These are phyloP conservation scores for Naematelia encephala DNA, from an alignment of 768 basidiomycete species.

Conservation along the genomic window DNA sequence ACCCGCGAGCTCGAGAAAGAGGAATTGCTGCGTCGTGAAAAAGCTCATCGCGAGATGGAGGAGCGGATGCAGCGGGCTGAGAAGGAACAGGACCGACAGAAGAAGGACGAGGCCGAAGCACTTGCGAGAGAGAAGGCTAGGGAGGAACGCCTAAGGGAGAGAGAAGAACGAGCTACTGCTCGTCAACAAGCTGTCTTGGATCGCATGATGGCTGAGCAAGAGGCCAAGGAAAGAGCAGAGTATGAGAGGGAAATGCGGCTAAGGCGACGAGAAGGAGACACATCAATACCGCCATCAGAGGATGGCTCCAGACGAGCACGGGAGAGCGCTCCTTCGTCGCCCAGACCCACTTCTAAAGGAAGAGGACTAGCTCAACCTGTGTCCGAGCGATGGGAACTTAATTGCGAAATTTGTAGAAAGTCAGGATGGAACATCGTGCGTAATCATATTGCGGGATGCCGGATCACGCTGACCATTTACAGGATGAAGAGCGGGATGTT, in stretches of 20 bases:
- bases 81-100: constrained; percentile 32
- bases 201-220: constrained; percentile 35
- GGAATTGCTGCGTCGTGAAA: constrained; percentile 61
- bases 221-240: constrained; percentile 40
- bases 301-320: constrained; percentile 7
- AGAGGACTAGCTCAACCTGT: background rate
- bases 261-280: constrained; percentile 31
- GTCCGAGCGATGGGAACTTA: constrained; percentile 76
- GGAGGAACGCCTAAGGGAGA: constrained; percentile 44
- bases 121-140: constrained; percentile 36
- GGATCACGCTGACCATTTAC: constrained; percentile 14
- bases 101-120: constrained; percentile 26
- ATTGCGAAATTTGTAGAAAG: constrained; percentile 79
- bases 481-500: constrained; percentile 78
- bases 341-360: background rate
- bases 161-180: constrained; percentile 41
- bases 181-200: constrained; percentile 49
- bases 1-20: constrained; percentile 69
- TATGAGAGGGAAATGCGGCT: constrained; percentile 30
- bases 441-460: constrained; percentile 13
- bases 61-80: constrained; percentile 46
- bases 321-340: background rate
- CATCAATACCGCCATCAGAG: constrained; percentile 12
- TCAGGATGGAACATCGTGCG: constrained; percentile 70
- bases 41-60: constrained; percentile 52